Conservation (phyloP, 345 rosid genomes). For the Arabidopsis suecica region DNA sequence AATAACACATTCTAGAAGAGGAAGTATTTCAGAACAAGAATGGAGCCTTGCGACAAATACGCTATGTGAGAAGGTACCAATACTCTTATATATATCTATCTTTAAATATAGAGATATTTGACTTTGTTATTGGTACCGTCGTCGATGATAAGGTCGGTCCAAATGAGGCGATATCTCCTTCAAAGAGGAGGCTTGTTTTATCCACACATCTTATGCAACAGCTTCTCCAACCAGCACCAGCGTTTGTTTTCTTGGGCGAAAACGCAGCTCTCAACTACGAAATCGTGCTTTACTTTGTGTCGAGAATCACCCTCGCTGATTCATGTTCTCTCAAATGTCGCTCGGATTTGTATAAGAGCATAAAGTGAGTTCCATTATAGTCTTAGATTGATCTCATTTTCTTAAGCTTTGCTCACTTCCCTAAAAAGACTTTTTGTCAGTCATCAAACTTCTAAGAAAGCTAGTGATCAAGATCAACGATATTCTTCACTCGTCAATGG, state of each 20-base stretch:
- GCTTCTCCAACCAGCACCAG: slow-evolving; percentile 56
- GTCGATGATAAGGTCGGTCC: slow-evolving; percentile 54
- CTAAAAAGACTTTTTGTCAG: not conserved
- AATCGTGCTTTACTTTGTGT: slow-evolving; percentile 54
- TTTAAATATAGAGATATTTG: too few relatives aligned
- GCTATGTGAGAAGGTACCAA: slow-evolving; percentile 35
- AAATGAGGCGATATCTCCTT: slow-evolving; percentile 46
- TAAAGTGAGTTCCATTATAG: slow-evolving; percentile 44
- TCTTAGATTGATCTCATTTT: not conserved
- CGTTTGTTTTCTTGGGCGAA: slow-evolving; percentile 52
- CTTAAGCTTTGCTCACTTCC: not conserved
- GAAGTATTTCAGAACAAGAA: slow-evolving; percentile 33
- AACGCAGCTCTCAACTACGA: slow-evolving; percentile 51
- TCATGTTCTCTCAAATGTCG: slow-evolving; percentile 49
- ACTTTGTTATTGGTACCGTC: slow-evolving; percentile 32
- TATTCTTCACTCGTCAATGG: slow-evolving; percentile 50
- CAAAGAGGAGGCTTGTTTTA: slow-evolving; percentile 70
- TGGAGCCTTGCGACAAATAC: slow-evolving; percentile 30
- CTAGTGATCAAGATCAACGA: slow-evolving; percentile 24
- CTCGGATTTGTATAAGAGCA: slow-evolving; percentile 21
- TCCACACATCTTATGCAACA: slow-evolving; percentile 82
- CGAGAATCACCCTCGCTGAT: slow-evolving; percentile 63
- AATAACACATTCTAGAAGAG: not conserved
- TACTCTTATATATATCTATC: too few relatives aligned
- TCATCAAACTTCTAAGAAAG: not conserved